Conservation (phyloP, 2,329 filamentous ascomycete species). For the Sclerotinia spermophila region DNA sequence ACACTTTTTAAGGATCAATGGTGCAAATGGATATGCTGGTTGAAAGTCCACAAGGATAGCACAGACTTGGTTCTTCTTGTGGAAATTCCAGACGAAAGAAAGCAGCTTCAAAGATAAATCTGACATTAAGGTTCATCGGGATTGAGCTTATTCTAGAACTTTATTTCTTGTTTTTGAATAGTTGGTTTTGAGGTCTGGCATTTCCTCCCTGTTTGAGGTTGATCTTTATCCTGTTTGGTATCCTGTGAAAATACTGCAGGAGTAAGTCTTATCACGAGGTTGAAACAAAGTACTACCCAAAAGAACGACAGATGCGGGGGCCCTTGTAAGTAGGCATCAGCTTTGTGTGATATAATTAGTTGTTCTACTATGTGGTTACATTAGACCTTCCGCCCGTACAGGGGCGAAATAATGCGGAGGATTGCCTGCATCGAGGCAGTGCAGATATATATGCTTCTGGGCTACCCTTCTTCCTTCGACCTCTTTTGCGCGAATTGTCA, state of each 20-base stretch:
- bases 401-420: constrained; percentile 15
- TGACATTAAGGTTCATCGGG: constrained; percentile 11
- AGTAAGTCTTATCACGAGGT: constrained; percentile 2
- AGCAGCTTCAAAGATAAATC: not conserved
- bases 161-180: not conserved
- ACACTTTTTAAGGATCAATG: constrained; percentile 15
- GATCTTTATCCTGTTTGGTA: not conserved
- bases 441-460: constrained; percentile 15
- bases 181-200: not conserved
- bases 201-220: not conserved
- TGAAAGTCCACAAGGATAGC: constrained; percentile 16
- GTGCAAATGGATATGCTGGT: constrained; percentile 11
- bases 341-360: constrained; percentile 16
- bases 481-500: not conserved
- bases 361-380: constrained; percentile 10
- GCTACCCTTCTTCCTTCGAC: constrained; percentile 5
- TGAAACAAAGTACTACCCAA: not conserved
- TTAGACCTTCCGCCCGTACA: constrained; percentile 9
- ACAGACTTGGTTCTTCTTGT: constrained; percentile 12
- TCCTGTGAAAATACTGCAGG: not conserved
- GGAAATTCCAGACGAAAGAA: not conserved
- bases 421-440: constrained; percentile 16
- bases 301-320: constrained; percentile 3
- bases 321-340: constrained; percentile 8
- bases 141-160: not conserved